Conservation (phyloP, 768 basidiomycete genomes). For the Saitozyma sp. region DNA sequence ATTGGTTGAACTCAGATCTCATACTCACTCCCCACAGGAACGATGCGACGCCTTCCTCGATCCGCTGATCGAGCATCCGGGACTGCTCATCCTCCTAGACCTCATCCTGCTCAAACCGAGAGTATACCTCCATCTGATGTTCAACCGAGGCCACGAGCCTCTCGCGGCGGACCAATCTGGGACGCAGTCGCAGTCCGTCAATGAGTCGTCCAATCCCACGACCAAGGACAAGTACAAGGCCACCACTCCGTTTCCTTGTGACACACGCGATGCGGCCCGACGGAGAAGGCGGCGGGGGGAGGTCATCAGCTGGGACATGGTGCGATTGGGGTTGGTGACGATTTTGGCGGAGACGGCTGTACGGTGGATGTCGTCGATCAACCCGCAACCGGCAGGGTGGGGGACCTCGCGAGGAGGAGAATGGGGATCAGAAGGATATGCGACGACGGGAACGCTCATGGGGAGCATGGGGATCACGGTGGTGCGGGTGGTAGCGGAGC, state of each 20-base stretch:
- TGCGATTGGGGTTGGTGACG: slow-evolving; percentile 7
- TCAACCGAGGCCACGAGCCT: slow-evolving; percentile 45
- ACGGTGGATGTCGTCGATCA: background rate
- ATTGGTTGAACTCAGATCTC: no score
- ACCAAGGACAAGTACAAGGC: background rate
- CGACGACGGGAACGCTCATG: background rate
- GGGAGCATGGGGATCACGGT: background rate
- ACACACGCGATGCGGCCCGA: background rate
- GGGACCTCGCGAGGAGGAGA: background rate
- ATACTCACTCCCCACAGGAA: slow-evolving; percentile 15
- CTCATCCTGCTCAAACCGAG: slow-evolving; percentile 51
- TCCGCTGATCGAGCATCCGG: slow-evolving; percentile 52
- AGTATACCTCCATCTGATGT: slow-evolving; percentile 51
- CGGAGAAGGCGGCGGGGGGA: no score
- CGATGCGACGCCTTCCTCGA: slow-evolving; percentile 48
- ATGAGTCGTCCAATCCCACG: background rate
- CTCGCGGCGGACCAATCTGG: slow-evolving; percentile 14
- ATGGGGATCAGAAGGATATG: no score
- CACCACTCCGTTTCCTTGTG: no score
- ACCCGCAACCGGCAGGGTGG: no score
- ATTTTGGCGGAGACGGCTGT: slow-evolving; percentile 13
- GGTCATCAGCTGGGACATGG: slow-evolving; percentile 3
- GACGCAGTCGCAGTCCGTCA: background rate
- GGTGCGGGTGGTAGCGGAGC: slow-evolving; percentile 16
- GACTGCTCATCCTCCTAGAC: slow-evolving; percentile 48